These are phyloP conservation scores for Middelhovenomyces tepae DNA, from an alignment of 805 yeast species.

Conservation along the genomic window DNA sequence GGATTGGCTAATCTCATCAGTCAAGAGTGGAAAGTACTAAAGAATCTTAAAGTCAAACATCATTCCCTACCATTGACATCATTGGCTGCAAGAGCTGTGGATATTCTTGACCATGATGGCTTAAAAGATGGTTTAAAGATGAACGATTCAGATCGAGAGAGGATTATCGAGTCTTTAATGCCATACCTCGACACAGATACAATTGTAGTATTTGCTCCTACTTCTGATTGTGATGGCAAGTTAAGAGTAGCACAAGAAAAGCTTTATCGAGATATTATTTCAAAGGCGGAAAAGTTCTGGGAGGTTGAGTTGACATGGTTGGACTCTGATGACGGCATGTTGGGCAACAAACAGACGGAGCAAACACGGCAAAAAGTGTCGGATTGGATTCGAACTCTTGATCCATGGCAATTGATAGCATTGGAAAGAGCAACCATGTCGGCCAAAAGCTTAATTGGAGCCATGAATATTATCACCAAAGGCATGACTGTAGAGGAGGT, in stretches of 20 bases:
- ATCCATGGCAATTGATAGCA: conserved; percentile 74
- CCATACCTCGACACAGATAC: conserved; percentile 94
- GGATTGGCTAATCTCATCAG: conserved; percentile 65
- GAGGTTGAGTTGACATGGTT: conserved; percentile 43
- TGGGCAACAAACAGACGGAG: conserved; percentile 66
- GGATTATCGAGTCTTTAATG: conserved; percentile 51
- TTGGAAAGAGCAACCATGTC: conserved; percentile 83
- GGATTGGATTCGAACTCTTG: conserved; percentile 54
- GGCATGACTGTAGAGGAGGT: conserved; percentile 52
- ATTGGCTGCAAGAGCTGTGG: conserved; percentile 77
- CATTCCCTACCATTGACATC: conserved; percentile 84
- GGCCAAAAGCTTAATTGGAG: conserved; percentile 80
- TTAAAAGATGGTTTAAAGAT: conserved; percentile 35
- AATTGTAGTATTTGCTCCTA: conserved; percentile 74
- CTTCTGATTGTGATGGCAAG: conserved; percentile 70
- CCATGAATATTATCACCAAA: conserved; percentile 48
- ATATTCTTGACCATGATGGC: conserved; percentile 39
- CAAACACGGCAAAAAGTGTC: conserved; percentile 53
- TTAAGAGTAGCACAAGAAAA: conserved; percentile 74
- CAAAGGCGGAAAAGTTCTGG: conserved; percentile 53
- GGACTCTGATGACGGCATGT: conserved; percentile 76
- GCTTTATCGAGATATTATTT: conserved; percentile 64
- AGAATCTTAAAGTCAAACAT: conserved; percentile 56
- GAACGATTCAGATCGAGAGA: conserved; percentile 38
- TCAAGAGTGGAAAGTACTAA: conserved; percentile 80